Base-by-base conservation (phyloP, 2,329 filamentous ascomycete genomes). In the Camptophora hylomeconis region DNA sequence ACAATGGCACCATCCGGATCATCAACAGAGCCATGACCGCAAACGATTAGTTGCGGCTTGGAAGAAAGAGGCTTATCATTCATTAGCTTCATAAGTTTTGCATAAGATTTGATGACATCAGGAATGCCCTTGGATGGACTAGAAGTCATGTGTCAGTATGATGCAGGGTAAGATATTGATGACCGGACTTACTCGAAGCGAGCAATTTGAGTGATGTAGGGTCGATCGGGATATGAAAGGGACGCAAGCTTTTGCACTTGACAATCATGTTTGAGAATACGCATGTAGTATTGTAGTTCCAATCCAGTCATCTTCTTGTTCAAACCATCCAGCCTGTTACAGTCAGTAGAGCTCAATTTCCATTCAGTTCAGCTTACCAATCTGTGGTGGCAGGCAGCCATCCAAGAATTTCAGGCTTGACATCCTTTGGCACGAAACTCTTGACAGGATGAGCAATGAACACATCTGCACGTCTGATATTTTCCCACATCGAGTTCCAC, bases 401-500 rank as follows among this genome's bases (percentile, higher is more conserved):
- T 2, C 70, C 74, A 0, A 87, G 74, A 41, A 69, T 78, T 30
- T 75, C 60, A 1, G 53, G 54, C 2, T 74, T 70, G 4, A 89
- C 77, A 32, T 61, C 73, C 17, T 62, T 55, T 2, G 81, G 81
- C 7, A 89, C 78, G 41, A 87, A 89, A 14, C 66, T 62, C 22
- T 69, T 71, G 30, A 89, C 79, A 0, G 82, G 81, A 42, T 89
- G 81, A 44, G 77, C 82, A 52, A 89, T 77, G 53, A 86, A 89
- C 49, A 83, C 59, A 51, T 89, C 80, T 7, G 77, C 73, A 2
- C 67, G 53, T 45, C 77, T 65, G 44, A 83, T 79, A 37, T 72
- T 69, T 26, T 69, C 58, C 78, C 78, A 87, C 6, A 89, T 57
- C 57, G 74, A 83, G 17, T 67, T 58, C 80, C 81, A 89, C 8